Percentiles rank a stretch among this genome's conserved stretches.
Evolutionary conservation across 1,284 basidiomycete genomes (phyloP).

Genomic region (Tetrapyrgos nigripes): DNA sequence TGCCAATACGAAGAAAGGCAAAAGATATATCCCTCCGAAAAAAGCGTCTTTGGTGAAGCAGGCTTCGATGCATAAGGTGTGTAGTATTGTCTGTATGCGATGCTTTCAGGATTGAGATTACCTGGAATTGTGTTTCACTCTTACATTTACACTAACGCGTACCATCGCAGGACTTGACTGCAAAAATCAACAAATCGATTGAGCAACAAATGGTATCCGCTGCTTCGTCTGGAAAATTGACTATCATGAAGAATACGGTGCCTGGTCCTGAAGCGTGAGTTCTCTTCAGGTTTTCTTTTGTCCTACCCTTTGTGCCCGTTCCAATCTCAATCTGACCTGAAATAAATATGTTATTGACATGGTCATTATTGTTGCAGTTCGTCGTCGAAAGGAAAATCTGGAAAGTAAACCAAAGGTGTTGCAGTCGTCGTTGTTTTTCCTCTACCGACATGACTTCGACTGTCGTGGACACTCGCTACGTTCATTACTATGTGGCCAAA

Average conservation of each 20-base stretch:
- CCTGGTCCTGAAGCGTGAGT: slow-evolving; percentile 51
- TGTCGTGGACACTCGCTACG: too few relatives aligned
- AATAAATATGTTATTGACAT: too few relatives aligned
- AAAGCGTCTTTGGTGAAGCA: slow-evolving; percentile 72
- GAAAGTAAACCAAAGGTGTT: too few relatives aligned
- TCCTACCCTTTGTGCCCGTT: slow-evolving; percentile 1
- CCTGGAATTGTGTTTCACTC: too few relatives aligned
- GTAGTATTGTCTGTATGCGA: slow-evolving; percentile 12
- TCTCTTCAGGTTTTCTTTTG: background rate
- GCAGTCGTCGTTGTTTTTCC: too few relatives aligned
- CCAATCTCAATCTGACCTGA: too few relatives aligned
- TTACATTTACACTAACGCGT: too few relatives aligned
- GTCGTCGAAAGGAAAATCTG: too few relatives aligned
- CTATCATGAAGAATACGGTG: slow-evolving; percentile 81
- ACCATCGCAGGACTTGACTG: slow-evolving; percentile 86
- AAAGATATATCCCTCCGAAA: slow-evolving; percentile 74
- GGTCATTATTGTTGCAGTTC: too few relatives aligned
- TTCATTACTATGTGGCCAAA: too few relatives aligned
- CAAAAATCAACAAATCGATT: slow-evolving; percentile 89
- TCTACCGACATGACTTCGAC: too few relatives aligned
- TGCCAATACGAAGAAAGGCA: slow-evolving; percentile 75
- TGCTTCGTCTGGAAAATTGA: slow-evolving; percentile 85
- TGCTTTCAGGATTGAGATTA: too few relatives aligned
- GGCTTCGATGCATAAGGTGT: slow-evolving; percentile 72
- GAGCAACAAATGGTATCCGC: slow-evolving; percentile 89